phyloP scores from a whole-genome alignment of 129 eudicot genomes.

The Saussurea involucrata region DNA sequence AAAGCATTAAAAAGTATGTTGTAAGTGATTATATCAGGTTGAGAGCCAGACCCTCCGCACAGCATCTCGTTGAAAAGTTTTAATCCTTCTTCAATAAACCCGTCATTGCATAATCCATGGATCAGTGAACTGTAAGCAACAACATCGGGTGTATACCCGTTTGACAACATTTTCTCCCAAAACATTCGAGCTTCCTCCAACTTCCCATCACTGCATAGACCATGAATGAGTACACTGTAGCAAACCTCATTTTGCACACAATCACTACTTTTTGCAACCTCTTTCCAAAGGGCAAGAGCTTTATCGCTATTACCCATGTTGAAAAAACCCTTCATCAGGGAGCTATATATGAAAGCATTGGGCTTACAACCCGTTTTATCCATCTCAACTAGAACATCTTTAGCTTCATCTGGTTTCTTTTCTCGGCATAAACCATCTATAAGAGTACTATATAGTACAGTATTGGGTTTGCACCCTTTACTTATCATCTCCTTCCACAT shows the following conservation, averaged over 20 bases:
- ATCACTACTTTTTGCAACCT: conserved; percentile 30
- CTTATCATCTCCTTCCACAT: conserved; percentile 69
- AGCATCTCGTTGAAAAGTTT: conserved; percentile 78
- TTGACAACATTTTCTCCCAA: conserved; percentile 63
- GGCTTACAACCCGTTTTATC: conserved; percentile 50
- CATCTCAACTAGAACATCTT: conserved; percentile 57
- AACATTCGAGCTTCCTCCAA: conserved; percentile 58
- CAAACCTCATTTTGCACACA: conserved; percentile 53
- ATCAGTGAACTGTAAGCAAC: conserved; percentile 80
- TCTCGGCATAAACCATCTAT: conserved; percentile 80
- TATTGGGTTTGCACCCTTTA: conserved; percentile 66
- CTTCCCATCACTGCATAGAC: conserved; percentile 65
- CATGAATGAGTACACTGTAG: conserved; percentile 66
- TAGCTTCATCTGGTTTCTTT: conserved; percentile 64
- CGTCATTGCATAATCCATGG: conserved; percentile 71
- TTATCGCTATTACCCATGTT: conserved; percentile 45
- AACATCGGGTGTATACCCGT: conserved; percentile 72
- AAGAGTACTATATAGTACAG: conserved; percentile 65
- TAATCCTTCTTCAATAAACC: conserved; percentile 66
- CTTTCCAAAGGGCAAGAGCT: conserved; percentile 73
- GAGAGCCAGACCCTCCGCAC: conserved; percentile 37
- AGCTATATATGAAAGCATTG: conserved; percentile 73
- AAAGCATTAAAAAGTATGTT: conserved; percentile 67
- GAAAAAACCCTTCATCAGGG: conserved; percentile 83
- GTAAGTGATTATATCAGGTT: conserved; percentile 79